A percentile compares a stretch with the other conserved stretches of the same genome.
These are phyloP conservation scores for Porcisia deanei DNA, from an alignment of 208 protist species.

Conservation along the genomic window DNA sequence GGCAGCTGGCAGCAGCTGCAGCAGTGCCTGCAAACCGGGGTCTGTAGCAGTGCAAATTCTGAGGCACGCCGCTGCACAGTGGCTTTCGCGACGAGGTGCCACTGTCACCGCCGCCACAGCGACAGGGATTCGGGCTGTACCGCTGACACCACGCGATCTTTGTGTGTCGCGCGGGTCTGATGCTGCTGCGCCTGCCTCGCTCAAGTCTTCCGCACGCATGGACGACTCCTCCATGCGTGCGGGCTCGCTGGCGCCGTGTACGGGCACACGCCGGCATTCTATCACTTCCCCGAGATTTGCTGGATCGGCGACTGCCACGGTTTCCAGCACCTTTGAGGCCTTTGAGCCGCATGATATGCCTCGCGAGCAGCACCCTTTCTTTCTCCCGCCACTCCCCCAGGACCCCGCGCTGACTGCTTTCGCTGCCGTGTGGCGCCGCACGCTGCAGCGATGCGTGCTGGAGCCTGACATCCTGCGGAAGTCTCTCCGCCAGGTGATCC, in stretches of 20 bases:
- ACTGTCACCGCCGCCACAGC: conserved; percentile 44
- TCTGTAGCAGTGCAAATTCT: conserved; percentile 16
- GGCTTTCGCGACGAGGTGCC: conserved; percentile 41
- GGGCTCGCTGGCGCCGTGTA: neutral
- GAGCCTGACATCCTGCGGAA: conserved; percentile 32
- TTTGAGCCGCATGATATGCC: conserved; percentile 36
- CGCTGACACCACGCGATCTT: conserved; percentile 41
- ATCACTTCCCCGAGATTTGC: neutral
- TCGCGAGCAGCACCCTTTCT: conserved; percentile 42
- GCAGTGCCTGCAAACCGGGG: neutral
- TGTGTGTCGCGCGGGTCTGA: conserved; percentile 4
- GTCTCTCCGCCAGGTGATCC: conserved; percentile 37
- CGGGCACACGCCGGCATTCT: neutral
- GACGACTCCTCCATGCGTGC: neutral
- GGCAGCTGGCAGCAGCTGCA: neutral
- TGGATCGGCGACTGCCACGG: neutral
- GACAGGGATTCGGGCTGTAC: conserved; percentile 34
- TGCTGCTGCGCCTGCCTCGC: neutral
- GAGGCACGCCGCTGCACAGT: conserved; percentile 34
- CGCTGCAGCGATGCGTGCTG: conserved; percentile 34
- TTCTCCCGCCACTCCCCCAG: conserved; percentile 53
- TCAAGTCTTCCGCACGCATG: neutral
- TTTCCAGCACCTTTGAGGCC: conserved; percentile 36
- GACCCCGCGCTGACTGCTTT: conserved; percentile 51
- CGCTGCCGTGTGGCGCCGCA: conserved; percentile 48